Conservation (phyloP, 2,329 filamentous ascomycete species). For the Cercospora beticola region DNA sequence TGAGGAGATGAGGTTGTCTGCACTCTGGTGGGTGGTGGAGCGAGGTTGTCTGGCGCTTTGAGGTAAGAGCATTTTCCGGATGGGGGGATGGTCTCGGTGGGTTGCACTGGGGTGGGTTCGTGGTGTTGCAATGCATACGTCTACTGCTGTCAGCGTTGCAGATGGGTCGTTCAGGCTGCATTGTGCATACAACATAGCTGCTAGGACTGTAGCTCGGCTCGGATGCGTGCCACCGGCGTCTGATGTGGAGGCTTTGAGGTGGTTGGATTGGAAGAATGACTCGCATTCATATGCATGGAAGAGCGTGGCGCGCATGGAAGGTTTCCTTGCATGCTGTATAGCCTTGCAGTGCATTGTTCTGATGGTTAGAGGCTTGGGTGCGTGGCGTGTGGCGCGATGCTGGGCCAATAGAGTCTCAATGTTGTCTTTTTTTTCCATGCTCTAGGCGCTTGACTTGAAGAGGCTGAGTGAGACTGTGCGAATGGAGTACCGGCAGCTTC, state of each 20-base stretch:
- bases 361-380: background rate
- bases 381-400: no score
- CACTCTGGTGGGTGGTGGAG: no score
- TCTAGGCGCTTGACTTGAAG: background rate
- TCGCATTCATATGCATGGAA: background rate
- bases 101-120: no score
- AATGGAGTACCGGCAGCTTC: background rate
- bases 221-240: background rate
- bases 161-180: no score
- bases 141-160: background rate
- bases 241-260: background rate
- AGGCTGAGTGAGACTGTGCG: background rate
- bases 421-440: background rate
- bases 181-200: no score
- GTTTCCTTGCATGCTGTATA: background rate
- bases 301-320: background rate
- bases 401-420: no score
- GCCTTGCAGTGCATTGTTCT: no score
- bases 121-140: background rate
- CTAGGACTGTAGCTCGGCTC: no score
- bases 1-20: no score
- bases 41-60: background rate
- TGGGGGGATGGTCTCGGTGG: no score
- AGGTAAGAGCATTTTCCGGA: background rate
- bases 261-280: background rate